Evolutionary conservation across 2,329 filamentous ascomycete species (phyloP), one percentile per base, ranked within the genome.

Genomic region (Aureobasidium mangrovei): DNA sequence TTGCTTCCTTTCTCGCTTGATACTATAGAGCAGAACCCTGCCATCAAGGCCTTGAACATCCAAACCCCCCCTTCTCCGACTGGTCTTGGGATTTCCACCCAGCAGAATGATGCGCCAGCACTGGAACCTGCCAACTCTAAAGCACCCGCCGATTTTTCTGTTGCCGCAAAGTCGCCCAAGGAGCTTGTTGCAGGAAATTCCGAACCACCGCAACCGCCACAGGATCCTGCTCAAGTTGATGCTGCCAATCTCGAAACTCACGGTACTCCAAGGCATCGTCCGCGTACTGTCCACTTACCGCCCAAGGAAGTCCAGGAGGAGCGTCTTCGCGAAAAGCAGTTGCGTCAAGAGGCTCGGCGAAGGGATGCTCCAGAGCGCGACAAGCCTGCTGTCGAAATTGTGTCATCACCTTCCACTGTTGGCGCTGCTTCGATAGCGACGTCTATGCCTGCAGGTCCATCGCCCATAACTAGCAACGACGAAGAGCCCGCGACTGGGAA

Each of bases 391-490:
- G 36, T 33, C 12, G 54, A 58, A 33, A 28, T 42, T 7, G 67
- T 69, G 6, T 77, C 75, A 8, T 77, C 73, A 9, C 79, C 80
- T 7, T 91, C 88, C 4, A 90, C 85, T 1, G 72, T 80, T 53
- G 82, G 77, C 32, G 79, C 83, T 1, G 83, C 84, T 61, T 90
- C 86, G 41, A 83, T 83, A 53, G 82, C 84, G 26, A 93, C 88
- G 0, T 85, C 88, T 1, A 79, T 78, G 35, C 77, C 83, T 38
- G 79, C 83, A 57, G 80, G 85, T 58, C 78, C 77, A 5, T 90
- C 86, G 1, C 81, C 85, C 1, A 83, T 85, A 60, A 90, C 86
- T 1, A 90, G 85, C 61, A 83, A 85, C 1, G 85, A 86, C 53
- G 80, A 85, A 53, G 85, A 72, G 38, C n/a, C n/a, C 31, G 40